Percentiles rank a stretch among this genome's conserved stretches.
Evolutionary conservation across 306 rosid species (phyloP).

Genomic region (Clitoria ternatea): DNA sequence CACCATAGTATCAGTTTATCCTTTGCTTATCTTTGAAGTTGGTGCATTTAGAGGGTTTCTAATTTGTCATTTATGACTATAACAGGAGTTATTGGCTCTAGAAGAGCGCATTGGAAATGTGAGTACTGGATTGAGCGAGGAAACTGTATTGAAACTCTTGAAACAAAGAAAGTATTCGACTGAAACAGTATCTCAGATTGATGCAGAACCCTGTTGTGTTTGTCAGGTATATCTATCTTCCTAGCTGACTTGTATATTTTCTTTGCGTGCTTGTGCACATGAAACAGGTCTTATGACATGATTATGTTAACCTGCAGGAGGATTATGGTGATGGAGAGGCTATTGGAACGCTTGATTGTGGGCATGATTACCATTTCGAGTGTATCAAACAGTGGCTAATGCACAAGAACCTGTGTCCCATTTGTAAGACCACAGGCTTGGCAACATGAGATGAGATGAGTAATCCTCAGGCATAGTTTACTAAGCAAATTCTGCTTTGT

Average conservation of each 20-base stretch:
- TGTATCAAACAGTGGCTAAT: constrained; percentile 79
- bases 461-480: constrained; percentile 24
- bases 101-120: constrained; percentile 92
- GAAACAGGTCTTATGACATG: background rate
- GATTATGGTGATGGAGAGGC: constrained; percentile 60
- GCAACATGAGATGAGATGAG: constrained; percentile 37
- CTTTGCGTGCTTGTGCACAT: background rate
- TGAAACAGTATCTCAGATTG: constrained; percentile 34
- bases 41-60: background rate
- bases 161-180: constrained; percentile 39
- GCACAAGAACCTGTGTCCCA: constrained; percentile 82
- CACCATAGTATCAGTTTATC: background rate
- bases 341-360: constrained; percentile 68
- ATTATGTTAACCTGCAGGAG: constrained; percentile 48
- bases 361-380: constrained; percentile 60
- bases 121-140: constrained; percentile 76
- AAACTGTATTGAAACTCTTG: constrained; percentile 40
- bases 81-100: constrained; percentile 73
- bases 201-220: constrained; percentile 74
- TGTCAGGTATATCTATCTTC: constrained; percentile 67
- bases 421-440: constrained; percentile 78
- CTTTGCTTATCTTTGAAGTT: background rate
- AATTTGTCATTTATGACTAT: background rate
- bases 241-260: background rate
- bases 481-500: constrained; percentile 1